Conservation (phyloP, 345 rosid genomes). For the Passiflora organensis region DNA sequence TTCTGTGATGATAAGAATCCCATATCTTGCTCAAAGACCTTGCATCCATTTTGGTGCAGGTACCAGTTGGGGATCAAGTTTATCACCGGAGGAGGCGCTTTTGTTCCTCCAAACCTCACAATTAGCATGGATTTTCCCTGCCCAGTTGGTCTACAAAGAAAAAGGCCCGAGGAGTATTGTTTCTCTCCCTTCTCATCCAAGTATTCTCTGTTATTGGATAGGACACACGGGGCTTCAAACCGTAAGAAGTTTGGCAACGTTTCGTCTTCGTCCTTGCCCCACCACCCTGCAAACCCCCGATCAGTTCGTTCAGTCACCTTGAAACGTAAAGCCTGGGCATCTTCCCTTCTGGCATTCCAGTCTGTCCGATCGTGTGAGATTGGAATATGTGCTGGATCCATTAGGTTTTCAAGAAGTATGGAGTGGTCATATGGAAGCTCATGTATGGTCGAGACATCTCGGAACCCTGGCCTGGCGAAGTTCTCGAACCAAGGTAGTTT, state of each 20-base stretch:
- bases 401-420: slow-evolving; percentile 87
- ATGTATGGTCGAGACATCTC: slow-evolving; percentile 63
- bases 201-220: slow-evolving; percentile 63
- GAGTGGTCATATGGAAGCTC: slow-evolving; percentile 96
- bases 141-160: slow-evolving; percentile 92
- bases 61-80: slow-evolving; percentile 72
- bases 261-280: slow-evolving; percentile 70
- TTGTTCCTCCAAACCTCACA: slow-evolving; percentile 75
- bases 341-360: slow-evolving; percentile 78
- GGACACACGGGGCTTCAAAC: slow-evolving; percentile 80
- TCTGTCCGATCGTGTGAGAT: slow-evolving; percentile 93
- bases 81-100: slow-evolving; percentile 38
- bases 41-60: slow-evolving; percentile 78
- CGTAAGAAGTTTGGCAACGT: slow-evolving; percentile 46
- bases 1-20: slow-evolving; percentile 89
- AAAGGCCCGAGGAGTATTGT: slow-evolving; percentile 66
- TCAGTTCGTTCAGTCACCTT: slow-evolving; percentile 64
- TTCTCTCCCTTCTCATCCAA: slow-evolving; percentile 58
- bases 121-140: slow-evolving; percentile 97
- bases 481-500: slow-evolving; percentile 93
- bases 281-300: slow-evolving; percentile 85
- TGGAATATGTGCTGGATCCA: slow-evolving; percentile 97
- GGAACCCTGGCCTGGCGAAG: slow-evolving; percentile 69
- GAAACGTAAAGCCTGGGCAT: slow-evolving; percentile 71
- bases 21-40: slow-evolving; percentile 95